Conservation (phyloP, 345 rosid species). For the Jatropha curcas region DNA sequence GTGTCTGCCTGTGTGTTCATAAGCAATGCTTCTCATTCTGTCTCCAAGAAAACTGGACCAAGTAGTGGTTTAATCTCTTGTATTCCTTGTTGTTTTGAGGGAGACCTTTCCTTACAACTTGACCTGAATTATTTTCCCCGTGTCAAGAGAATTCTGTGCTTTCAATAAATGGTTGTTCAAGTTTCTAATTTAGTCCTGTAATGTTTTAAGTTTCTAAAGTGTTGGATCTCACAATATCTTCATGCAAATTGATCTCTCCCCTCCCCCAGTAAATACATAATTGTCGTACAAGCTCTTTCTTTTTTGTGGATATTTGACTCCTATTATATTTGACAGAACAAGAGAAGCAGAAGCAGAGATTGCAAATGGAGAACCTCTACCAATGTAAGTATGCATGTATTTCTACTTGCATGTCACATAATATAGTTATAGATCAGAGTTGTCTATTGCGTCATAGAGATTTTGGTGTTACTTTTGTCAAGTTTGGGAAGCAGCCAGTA, state of each 20-base stretch:
- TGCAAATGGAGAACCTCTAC: slow-evolving; percentile 30
- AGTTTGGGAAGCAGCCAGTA: not conserved
- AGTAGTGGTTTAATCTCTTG: not conserved
- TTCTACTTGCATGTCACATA: not conserved
- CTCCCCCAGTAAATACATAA: not conserved
- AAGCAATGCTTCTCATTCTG: not conserved
- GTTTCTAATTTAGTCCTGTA: not conserved
- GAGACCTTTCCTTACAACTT: not conserved
- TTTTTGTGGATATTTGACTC: not conserved
- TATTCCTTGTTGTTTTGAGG: not conserved
- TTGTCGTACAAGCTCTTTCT: not conserved
- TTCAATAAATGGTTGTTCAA: not conserved
- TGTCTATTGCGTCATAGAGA: not conserved
- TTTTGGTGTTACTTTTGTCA: not conserved
- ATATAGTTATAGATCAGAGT: not conserved
- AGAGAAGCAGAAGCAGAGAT: slow-evolving; percentile 28
- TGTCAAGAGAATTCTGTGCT: not conserved
- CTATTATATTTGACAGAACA: slow-evolving; percentile 30
- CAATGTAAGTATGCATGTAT: slow-evolving; percentile 40
- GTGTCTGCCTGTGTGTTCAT: not conserved
- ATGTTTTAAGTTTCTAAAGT: not conserved
- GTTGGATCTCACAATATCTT: not conserved
- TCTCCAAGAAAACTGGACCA: not conserved
- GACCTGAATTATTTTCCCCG: not conserved
- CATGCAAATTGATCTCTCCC: not conserved